phyloP scores from a whole-genome alignment of 441 rosid species.

The Pelargonium citronellum region DNA sequence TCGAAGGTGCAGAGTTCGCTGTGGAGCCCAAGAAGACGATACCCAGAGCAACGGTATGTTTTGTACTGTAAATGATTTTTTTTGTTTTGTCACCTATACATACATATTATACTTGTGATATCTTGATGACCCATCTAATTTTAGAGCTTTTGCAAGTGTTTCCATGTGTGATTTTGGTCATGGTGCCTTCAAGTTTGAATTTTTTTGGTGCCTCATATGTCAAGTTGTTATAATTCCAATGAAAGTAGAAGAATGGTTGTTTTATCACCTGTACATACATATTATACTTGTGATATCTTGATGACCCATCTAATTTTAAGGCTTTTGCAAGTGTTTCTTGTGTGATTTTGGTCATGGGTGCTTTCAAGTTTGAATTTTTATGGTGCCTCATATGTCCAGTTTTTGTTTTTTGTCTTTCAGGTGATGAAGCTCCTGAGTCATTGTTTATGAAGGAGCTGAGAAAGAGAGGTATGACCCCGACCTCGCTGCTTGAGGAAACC shows the following conservation, averaged over 20 bases:
- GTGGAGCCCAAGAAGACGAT: constrained; percentile 50
- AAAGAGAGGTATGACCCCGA: constrained; percentile 86
- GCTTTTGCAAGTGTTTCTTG: background rate
- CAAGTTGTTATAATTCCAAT: background rate
- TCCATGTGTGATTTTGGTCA: background rate
- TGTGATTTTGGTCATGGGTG: background rate
- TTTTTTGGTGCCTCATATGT: background rate
- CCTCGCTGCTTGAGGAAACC: constrained; percentile 72
- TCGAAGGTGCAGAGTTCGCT: constrained; percentile 35
- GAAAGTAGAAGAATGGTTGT: background rate
- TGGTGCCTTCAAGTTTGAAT: background rate
- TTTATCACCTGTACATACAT: background rate
- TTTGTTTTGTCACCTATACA: background rate
- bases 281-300: background rate
- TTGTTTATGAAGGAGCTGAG: constrained; percentile 87
- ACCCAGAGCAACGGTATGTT: constrained; percentile 51
- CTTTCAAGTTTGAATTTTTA: background rate
- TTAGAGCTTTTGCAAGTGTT: background rate
- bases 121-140: background rate
- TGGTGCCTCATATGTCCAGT: background rate
- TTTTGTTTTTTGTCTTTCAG: constrained; percentile 26
- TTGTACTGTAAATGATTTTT: too few species aligned
- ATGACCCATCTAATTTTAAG: background rate
- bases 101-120: background rate
- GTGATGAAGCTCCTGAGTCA: constrained; percentile 91